These are phyloP conservation scores for Tephrocybe sp. DNA, from an alignment of 768 basidiomycete genomes.

Conservation along the genomic window DNA sequence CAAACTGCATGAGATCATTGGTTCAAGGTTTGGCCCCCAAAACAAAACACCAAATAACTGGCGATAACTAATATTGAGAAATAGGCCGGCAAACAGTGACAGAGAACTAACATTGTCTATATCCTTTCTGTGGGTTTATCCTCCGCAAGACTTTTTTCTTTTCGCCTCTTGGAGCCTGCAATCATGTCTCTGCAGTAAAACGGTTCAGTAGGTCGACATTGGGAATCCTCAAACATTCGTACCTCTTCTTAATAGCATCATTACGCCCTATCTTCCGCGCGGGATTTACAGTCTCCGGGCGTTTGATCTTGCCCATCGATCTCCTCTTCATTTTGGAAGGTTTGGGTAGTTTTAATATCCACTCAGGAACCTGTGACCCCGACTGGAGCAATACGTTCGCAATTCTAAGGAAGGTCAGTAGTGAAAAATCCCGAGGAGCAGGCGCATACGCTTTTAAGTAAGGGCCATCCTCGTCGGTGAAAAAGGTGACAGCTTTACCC, in stretches of 20 bases:
- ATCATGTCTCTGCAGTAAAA: constrained; percentile 63
- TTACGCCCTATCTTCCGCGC: constrained; percentile 66
- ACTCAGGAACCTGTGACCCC: constrained; percentile 87
- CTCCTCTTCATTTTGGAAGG: constrained; percentile 87
- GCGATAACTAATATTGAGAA: not conserved
- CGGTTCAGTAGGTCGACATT: constrained; percentile 2
- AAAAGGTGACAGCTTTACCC: constrained; percentile 94
- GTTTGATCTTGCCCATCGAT: constrained; percentile 82
- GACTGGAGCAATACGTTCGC: constrained; percentile 95
- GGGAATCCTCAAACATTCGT: constrained; percentile 13
- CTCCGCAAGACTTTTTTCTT: constrained; percentile 29
- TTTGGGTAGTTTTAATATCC: constrained; percentile 93
- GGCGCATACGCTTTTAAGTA: constrained; percentile 78
- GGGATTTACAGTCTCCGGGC: constrained; percentile 69
- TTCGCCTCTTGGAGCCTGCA: constrained; percentile 66
- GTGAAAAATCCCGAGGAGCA: not conserved
- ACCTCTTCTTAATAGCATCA: constrained; percentile 76
- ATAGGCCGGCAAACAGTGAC: too few relatives aligned
- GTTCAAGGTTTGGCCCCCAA: too few relatives aligned
- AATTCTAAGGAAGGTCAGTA: constrained; percentile 49
- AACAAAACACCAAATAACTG: too few relatives aligned
- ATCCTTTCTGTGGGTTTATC: not conserved
- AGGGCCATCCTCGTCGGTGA: constrained; percentile 90
- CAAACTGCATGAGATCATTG: too few relatives aligned
- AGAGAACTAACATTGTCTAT: too few relatives aligned